Conservation (phyloP, 2,329 filamentous ascomycete species). For the Trichoderma koningii region DNA sequence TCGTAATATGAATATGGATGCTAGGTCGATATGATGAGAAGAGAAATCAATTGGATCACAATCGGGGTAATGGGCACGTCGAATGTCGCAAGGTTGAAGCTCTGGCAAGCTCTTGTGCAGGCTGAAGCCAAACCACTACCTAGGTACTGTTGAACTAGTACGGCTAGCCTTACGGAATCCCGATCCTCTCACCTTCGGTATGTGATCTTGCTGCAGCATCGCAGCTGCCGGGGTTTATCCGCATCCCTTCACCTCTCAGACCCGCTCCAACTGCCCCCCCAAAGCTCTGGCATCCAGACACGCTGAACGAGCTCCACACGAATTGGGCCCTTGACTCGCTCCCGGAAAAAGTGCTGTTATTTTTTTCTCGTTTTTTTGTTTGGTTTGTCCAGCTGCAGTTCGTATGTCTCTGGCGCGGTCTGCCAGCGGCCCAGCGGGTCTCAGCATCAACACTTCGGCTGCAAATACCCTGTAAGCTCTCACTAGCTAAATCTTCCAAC, state of each 20-base stretch:
- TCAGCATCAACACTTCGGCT: slow-evolving; percentile 65
- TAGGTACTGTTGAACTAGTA: neutral
- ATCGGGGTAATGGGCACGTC: neutral
- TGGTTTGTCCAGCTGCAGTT: slow-evolving; percentile 34
- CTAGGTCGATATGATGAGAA: neutral
- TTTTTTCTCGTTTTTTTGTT: slow-evolving; percentile 22
- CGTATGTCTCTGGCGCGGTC: slow-evolving; percentile 56
- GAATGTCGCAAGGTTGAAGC: slow-evolving; percentile 14
- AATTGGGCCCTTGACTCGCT: slow-evolving; percentile 25
- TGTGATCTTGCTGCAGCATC: neutral
- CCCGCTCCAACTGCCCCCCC: neutral
- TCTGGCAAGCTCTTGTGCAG: slow-evolving; percentile 19
- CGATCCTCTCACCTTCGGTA: neutral
- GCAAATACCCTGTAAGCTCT: slow-evolving; percentile 52
- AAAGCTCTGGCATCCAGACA: slow-evolving; percentile 6
- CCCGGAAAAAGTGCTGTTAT: slow-evolving; percentile 19
- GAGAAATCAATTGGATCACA: neutral
- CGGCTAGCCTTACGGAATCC: slow-evolving; percentile 12
- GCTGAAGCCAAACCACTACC: neutral
- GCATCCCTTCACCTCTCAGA: slow-evolving; percentile 22
- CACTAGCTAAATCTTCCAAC: slow-evolving; percentile 26
- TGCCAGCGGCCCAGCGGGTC: slow-evolving; percentile 60
- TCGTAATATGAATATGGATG: neutral
- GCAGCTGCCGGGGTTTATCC: slow-evolving; percentile 20
- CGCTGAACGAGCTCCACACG: slow-evolving; percentile 26